Evolutionary conservation across 768 basidiomycete species (phyloP).

Genomic region (Leucogyrophana mollusca): DNA sequence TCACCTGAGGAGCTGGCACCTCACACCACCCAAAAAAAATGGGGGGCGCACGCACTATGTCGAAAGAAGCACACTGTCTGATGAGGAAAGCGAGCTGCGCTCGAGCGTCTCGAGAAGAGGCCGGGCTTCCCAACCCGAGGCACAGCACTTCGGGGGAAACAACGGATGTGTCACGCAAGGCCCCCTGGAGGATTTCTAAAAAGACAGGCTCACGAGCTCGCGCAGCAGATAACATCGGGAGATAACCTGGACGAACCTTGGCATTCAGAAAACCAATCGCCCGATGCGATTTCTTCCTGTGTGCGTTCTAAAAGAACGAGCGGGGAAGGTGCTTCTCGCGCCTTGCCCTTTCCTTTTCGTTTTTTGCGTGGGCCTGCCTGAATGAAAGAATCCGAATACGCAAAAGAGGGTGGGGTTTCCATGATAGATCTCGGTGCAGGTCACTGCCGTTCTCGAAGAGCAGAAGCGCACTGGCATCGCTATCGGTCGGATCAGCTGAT

Average conservation of each 20-base stretch:
- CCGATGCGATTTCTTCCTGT: slow-evolving; percentile 42
- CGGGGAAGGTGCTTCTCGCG: slow-evolving; percentile 31
- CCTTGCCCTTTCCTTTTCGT: slow-evolving; percentile 38
- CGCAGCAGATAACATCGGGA: not conserved
- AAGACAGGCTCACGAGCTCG: not conserved
- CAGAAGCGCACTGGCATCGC: too few species aligned
- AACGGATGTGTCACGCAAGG: slow-evolving; percentile 24
- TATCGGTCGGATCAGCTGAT: too few species aligned
- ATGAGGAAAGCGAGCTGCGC: slow-evolving; percentile 70
- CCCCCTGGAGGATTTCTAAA: slow-evolving; percentile 37
- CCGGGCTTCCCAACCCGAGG: slow-evolving; percentile 75
- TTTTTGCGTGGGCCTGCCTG: slow-evolving; percentile 53
- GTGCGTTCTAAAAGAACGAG: slow-evolving; percentile 40
- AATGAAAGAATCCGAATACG: slow-evolving; percentile 51
- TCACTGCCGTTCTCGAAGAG: too few species aligned
- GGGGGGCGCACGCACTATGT: slow-evolving; percentile 52
- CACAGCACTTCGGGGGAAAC: slow-evolving; percentile 47
- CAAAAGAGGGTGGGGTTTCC: slow-evolving; percentile 25
- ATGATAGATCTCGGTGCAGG: too few species aligned
- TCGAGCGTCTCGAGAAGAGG: slow-evolving; percentile 56
- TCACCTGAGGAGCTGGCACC: slow-evolving; percentile 9
- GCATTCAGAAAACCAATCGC: slow-evolving; percentile 56
- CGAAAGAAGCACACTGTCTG: slow-evolving; percentile 48
- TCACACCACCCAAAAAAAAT: slow-evolving; percentile 9
- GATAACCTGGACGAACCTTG: slow-evolving; percentile 43